Percentiles rank a stretch among this genome's conserved stretches.
Evolutionary conservation across 176 grass and related monocot genomes (phyloP).

Genomic region (Aegilops speltoides): DNA sequence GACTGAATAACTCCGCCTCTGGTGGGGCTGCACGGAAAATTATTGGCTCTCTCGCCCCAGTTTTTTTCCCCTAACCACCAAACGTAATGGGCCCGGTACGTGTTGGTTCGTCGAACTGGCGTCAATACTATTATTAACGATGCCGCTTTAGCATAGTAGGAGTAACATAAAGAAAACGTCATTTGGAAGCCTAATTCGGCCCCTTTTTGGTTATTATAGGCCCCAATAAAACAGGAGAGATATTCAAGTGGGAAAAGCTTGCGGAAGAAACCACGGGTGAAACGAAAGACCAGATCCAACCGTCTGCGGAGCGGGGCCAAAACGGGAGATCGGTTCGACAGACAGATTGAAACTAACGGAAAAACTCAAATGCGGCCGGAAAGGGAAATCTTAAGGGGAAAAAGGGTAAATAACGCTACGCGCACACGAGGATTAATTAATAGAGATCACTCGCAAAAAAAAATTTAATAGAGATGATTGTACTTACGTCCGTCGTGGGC

Average conservation of each 20-base stretch:
- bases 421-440: neutral
- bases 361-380: constrained; percentile 25
- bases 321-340: neutral
- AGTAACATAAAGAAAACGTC: neutral
- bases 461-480: neutral
- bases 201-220: neutral
- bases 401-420: neutral
- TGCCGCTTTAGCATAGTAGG: neutral
- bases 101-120: too few relatives aligned
- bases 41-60: constrained; percentile 19
- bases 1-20: neutral
- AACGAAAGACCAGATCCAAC: constrained; percentile 51
- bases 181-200: neutral
- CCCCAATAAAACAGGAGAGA: constrained; percentile 28
- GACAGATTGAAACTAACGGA: neutral
- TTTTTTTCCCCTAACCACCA: neutral
- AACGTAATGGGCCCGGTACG: neutral
- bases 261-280: constrained; percentile 7
- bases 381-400: neutral
- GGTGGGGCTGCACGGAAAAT: constrained; percentile 15
- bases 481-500: constrained; percentile 67
- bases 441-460: too few relatives aligned
- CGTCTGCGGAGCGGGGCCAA: neutral
- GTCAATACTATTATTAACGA: neutral
- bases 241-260: constrained; percentile 11